Evolutionary conservation across 164 flowering plant genomes (phyloP), one percentile per base, ranked within the genome.

Genomic region (Macadamia tetraphylla): DNA sequence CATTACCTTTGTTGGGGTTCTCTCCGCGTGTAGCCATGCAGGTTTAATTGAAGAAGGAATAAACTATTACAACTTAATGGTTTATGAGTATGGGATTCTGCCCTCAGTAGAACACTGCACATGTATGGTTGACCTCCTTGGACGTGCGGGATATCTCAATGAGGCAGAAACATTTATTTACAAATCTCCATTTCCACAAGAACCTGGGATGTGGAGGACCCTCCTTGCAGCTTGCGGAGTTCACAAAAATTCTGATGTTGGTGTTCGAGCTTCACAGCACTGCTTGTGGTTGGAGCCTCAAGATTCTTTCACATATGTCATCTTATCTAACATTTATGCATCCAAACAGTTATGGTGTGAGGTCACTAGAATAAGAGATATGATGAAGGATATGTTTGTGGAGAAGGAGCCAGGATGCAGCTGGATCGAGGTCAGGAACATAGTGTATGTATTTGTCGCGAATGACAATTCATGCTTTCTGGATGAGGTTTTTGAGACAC

Each of bases 81-180:
- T 59, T 46, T 6, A 44, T 60, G 8, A 67, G 48, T 64, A 74
- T 68, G 66, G 66, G 35, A 77, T 78, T 58, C 70, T 71, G 49
- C 69, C 75, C 7, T 78, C 81, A 57, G 63, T 74, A 31, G 81
- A 74, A 67, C 75, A 75, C 55, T 68, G 72, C 66, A 71, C 75
- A 4, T 78, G 78, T 55, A 68, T 77, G 75, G 80, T 68, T 29
- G 72, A 71, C 67, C 77, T 77, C 57, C 73, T 77, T 46, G 77
- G 77, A n/a, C 74, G 63, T 64, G 70, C 75, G 11, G 80, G 77
- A 18, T 74, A 70, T 74, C 77, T 77, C 49, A 49, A 53, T 18
- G 77, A 74, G 31, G 80, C 77, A 6, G 72, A 74, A 53, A 29
- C 49, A 18, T 74, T 74, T 67, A 63, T 77, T 51, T 72, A 67